Base-by-base conservation (phyloP, 2,329 filamentous ascomycete species). In the Leptodontidium sp. region DNA sequence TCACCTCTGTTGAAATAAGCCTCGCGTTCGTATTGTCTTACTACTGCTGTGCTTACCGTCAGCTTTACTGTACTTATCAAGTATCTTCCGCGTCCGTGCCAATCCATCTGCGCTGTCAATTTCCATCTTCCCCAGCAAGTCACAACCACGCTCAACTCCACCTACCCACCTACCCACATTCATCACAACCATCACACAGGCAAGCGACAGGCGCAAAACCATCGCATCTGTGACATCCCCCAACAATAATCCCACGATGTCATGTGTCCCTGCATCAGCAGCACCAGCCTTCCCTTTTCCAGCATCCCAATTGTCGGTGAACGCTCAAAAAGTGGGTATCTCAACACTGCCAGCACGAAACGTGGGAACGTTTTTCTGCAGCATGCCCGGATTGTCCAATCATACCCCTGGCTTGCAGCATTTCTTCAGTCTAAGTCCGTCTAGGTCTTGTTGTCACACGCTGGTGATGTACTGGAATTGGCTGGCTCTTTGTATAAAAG, bases 331-430 rank as follows among this genome's bases (percentile, higher is more conserved):
- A 55, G 52, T 55, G 52, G 52, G 9, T 26, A 35, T 55, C 29
- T 32, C 52, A 55, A 55, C 11, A 55, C 26, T 55, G 52, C 52
- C 52, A 55, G 52, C 52, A 55, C 52, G 52, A 55, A 55, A 55
- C 52, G 52, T 55, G 52, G 52, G 29, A 17, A 55, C 29, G 3
- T 32, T 55, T 55, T 35, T 26, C 52, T 55, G 52, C 14, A 55
- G 15, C 52, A 55, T 55, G 52, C 24, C 52, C 15, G 52, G 26
- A 55, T 55, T 55, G 29, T 9, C 52, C 52, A 55, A 35, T 35
- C 52, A 35, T 14, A 55, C 29, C 52, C 52, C 35, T 3, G 14
- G 26, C 15, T 55, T 55, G 5, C 15, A 35, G 52, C 14, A n/a
- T 55, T 35, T 35, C 12, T n/a, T 17, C 26, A 55, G 26, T 55